Evolutionary conservation across 75 land plant species (phyloP), one percentile per base, ranked within the genome.

Genomic region (Adiantum capillusveneris): DNA sequence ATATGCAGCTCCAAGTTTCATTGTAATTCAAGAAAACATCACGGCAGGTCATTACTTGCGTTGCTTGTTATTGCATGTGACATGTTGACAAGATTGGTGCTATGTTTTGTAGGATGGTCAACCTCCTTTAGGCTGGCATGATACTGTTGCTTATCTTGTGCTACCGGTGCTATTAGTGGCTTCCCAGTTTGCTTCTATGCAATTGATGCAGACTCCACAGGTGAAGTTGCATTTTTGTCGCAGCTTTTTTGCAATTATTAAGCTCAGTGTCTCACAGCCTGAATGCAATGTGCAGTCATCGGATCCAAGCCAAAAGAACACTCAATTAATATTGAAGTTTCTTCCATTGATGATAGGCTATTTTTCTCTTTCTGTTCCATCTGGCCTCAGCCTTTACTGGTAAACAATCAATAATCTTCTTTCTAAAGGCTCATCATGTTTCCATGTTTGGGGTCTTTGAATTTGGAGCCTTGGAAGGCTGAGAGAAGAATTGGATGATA

Each of bases 301-400:
- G 43, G 96, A 95, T 73, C 97, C 97, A 58, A 26, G 66, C 63
- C 86, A 84, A 65, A 88, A 92, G 69, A 89, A 88, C 53, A 63
- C 95, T 19, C 90, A 82, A 48, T 74, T 82, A 29, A 62, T 84
- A 29, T 44, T 88, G 66, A 82, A 82, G 75, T 82, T 82, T 64
- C 85, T 95, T 56, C 99, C 99, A 2, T 81, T 95, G 27, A 95
- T 95, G 96, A 90, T 95, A 62, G 99, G 99, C 53, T 95, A 95
- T 68, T 95, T 95, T 63, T 84, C 99, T 17, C 73, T 95, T 48
- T 95, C 99, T 24, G 99, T 95, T 14, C 99, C 99, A 13, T 95
- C 99, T 13, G 99, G 99, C 53, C 65, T 95, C 51, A 90, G 97
- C 53, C 83, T 95, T 46, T 95, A 95, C 63, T 95, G 99, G 99